Percentiles rank a stretch among this genome's conserved stretches.
These are phyloP conservation scores for Daldinia grandis DNA, from an alignment of 495 filamentous ascomycete species.

Conservation along the genomic window DNA sequence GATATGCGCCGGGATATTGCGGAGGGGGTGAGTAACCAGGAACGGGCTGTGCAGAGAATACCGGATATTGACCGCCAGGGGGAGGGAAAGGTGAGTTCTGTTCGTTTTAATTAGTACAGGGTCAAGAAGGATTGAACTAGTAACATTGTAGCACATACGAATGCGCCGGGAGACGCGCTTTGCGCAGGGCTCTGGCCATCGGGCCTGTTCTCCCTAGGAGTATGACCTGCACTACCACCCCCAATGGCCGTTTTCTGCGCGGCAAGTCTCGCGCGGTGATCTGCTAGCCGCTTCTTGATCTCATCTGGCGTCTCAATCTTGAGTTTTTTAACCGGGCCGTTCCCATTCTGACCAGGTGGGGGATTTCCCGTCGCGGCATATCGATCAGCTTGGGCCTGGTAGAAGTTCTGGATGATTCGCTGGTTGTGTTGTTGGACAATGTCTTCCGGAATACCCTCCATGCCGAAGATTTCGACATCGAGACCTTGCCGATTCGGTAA, in stretches of 20 bases:
- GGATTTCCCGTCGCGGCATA: slow-evolving; percentile 86
- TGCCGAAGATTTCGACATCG: slow-evolving; percentile 96
- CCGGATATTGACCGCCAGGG: slow-evolving; percentile 49
- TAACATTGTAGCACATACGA: slow-evolving; percentile 54
- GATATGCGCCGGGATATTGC: slow-evolving; percentile 50
- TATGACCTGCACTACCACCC: slow-evolving; percentile 68
- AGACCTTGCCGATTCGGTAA: slow-evolving; percentile 81
- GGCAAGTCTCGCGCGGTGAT: slow-evolving; percentile 75
- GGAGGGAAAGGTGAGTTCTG: slow-evolving; percentile 56
- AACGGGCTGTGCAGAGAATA: slow-evolving; percentile 43
- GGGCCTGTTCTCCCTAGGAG: slow-evolving; percentile 63
- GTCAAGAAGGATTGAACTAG: background rate
- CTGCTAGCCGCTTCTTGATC: slow-evolving; percentile 82
- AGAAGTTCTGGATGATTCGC: slow-evolving; percentile 81
- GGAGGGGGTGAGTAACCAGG: slow-evolving; percentile 48
- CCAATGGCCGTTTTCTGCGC: slow-evolving; percentile 62
- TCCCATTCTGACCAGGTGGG: slow-evolving; percentile 63
- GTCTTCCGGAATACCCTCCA: slow-evolving; percentile 94
- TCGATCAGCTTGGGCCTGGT: slow-evolving; percentile 83
- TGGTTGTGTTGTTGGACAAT: slow-evolving; percentile 82
- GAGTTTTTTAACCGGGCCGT: slow-evolving; percentile 74
- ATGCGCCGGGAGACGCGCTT: slow-evolving; percentile 62
- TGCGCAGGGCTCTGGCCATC: slow-evolving; percentile 62
- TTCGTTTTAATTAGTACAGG: slow-evolving; percentile 9
- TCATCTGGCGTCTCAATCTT: slow-evolving; percentile 81